Evolutionary conservation across 495 filamentous ascomycete species (phyloP).

Genomic region (Trichoderma virens): DNA sequence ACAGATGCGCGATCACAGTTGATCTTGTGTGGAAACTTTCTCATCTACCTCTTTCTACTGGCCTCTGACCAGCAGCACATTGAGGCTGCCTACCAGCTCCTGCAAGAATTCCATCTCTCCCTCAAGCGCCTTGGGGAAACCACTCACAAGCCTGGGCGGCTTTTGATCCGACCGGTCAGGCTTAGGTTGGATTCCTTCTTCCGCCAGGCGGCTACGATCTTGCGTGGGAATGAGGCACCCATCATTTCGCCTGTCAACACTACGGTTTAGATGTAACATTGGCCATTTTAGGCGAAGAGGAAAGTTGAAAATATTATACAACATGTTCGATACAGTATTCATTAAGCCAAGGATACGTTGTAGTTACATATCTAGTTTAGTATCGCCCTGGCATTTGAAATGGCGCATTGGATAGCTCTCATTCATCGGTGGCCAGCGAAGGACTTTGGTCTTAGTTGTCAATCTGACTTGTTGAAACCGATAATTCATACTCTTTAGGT

Average conservation of each 20-base stretch:
- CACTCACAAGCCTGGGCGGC: background rate
- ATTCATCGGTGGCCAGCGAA: too few species aligned
- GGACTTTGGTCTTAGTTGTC: too few species aligned
- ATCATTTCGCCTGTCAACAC: background rate
- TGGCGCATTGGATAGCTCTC: background rate
- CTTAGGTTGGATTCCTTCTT: slow-evolving; percentile 1
- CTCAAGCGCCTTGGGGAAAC: background rate
- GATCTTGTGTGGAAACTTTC: background rate
- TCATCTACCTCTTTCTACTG: background rate
- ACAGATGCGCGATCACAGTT: background rate
- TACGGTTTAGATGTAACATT: background rate
- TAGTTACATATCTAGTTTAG: background rate
- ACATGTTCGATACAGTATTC: too few species aligned
- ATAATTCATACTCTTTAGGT: too few species aligned
- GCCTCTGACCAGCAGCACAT: background rate
- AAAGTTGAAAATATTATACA: too few species aligned
- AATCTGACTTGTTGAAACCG: too few species aligned
- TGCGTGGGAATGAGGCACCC: background rate
- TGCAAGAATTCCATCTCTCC: background rate
- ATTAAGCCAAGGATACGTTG: too few species aligned
- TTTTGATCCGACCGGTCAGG: background rate
- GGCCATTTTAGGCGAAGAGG: too few species aligned
- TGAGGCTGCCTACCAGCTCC: background rate
- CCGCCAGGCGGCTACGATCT: background rate
- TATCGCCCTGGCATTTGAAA: background rate